Percentiles rank a stretch among this genome's conserved stretches.
phyloP scores from a whole-genome alignment of 805 yeast genomes.

The Yamadazyma takamatsuzukensis region DNA sequence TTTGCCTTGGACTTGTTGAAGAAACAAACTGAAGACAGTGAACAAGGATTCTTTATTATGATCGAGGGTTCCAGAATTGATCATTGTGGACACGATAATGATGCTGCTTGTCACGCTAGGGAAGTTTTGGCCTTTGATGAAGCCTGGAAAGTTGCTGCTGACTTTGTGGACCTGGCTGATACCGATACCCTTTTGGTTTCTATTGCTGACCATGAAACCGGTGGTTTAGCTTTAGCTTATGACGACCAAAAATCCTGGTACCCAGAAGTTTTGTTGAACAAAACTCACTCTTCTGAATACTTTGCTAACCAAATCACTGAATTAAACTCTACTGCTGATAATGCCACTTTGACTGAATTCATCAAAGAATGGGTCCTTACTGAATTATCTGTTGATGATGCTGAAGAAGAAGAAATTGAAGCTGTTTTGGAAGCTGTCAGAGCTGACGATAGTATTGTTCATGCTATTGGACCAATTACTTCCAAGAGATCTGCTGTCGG shows the following conservation, averaged over 20 bases:
- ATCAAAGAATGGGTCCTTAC: constrained; percentile 2
- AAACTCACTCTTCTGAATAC: constrained; percentile 75
- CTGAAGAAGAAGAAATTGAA: constrained; percentile 5
- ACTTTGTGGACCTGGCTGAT: constrained; percentile 64
- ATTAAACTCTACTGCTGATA: constrained; percentile 10
- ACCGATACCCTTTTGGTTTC: constrained; percentile 76
- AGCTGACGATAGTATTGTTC: neutral
- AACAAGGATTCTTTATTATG: constrained; percentile 79
- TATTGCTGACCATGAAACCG: constrained; percentile 94
- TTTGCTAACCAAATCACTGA: constrained; percentile 65
- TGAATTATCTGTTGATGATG: constrained; percentile 5
- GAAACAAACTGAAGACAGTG: constrained; percentile 65
- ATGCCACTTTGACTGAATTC: constrained; percentile 3
- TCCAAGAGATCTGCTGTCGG: constrained; percentile 7
- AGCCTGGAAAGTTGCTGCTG: constrained; percentile 69
- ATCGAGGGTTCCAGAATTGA: constrained; percentile 93
- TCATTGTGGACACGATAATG: constrained; percentile 93
- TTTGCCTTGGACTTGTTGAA: constrained; percentile 70
- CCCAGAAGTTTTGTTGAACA: constrained; percentile 69
- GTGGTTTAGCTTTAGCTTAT: constrained; percentile 53
- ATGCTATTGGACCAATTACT: constrained; percentile 2
- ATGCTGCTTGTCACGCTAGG: constrained; percentile 90
- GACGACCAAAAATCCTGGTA: constrained; percentile 47
- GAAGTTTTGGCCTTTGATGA: constrained; percentile 86
- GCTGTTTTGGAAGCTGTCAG: constrained; percentile 3